Evolutionary conservation across 1,139 yeast species (phyloP).

Genomic region (Debaryomyces singareniensis): DNA sequence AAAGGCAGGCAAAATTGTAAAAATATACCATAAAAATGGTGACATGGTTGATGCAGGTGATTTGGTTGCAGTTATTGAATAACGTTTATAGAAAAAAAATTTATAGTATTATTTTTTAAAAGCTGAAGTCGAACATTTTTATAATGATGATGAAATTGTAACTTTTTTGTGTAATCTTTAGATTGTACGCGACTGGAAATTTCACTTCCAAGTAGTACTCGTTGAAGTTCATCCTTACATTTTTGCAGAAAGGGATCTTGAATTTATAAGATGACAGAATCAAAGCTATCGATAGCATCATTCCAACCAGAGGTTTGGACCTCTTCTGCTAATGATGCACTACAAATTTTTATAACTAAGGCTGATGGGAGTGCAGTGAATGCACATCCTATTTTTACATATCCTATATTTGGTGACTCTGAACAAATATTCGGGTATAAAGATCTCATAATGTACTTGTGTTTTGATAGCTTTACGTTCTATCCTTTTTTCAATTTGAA

Average conservation of each 20-base stretch:
- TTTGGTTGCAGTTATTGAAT: slow-evolving; percentile 70
- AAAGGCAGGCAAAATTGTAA: slow-evolving; percentile 66
- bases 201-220: too few species aligned
- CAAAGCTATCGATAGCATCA: slow-evolving; percentile 13
- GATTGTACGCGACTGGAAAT: too few species aligned
- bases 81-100: slow-evolving; percentile 3
- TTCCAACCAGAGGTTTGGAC: slow-evolving; percentile 63
- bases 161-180: too few species aligned
- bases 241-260: too few species aligned
- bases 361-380: slow-evolving; percentile 47
- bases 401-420: slow-evolving; percentile 88
- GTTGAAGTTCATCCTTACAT: too few species aligned
- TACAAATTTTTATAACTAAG: slow-evolving; percentile 49
- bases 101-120: neutral
- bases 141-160: too few species aligned
- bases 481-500: slow-evolving; percentile 49
- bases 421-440: slow-evolving; percentile 86
- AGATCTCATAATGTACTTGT: slow-evolving; percentile 46
- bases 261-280: too few species aligned
- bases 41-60: slow-evolving; percentile 97
- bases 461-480: slow-evolving; percentile 42
- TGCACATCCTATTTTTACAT: slow-evolving; percentile 75
- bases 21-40: slow-evolving; percentile 76
- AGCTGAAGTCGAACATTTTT: neutral
- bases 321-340: slow-evolving; percentile 56